phyloP scores from a whole-genome alignment of 2,329 filamentous ascomycete species.

The Hypoxylon sp. region DNA sequence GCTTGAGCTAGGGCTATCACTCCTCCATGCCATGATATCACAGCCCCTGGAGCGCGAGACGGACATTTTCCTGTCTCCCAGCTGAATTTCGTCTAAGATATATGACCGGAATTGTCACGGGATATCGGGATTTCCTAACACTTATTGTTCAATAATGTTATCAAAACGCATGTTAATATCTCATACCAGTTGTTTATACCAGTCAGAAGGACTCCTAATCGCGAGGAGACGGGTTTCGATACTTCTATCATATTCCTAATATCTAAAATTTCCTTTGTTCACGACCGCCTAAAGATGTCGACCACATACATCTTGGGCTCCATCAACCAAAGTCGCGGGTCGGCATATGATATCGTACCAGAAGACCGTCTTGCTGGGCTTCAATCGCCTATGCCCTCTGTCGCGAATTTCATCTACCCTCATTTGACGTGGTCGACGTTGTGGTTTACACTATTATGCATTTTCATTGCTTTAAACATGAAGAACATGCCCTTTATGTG shows the following conservation, averaged over 20 bases:
- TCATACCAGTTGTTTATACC: conserved; percentile 24
- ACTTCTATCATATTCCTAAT: not conserved
- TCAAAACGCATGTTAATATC: conserved; percentile 26
- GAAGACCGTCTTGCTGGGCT: conserved; percentile 35
- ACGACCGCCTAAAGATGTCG: conserved; percentile 40
- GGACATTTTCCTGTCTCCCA: conserved; percentile 17
- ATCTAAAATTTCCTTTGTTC: conserved; percentile 25
- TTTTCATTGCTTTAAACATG: conserved; percentile 66
- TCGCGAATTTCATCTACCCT: conserved; percentile 38
- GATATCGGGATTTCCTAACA: conserved; percentile 18
- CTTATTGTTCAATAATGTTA: conserved; percentile 18
- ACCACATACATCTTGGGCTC: conserved; percentile 47
- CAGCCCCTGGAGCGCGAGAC: conserved; percentile 4
- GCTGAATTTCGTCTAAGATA: conserved; percentile 24
- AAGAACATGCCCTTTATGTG: conserved; percentile 73
- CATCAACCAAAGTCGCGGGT: conserved; percentile 46
- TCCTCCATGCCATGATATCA: conserved; percentile 34
- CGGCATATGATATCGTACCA: conserved; percentile 38
- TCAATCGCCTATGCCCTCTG: conserved; percentile 27
- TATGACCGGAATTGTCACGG: conserved; percentile 32
- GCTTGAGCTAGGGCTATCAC: conserved; percentile 13
- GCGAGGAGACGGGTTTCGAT: conserved; percentile 1
- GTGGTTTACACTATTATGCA: conserved; percentile 53
- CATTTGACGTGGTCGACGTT: conserved; percentile 50
- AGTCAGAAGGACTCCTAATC: conserved; percentile 8